Base-by-base conservation (phyloP, 2,329 filamentous ascomycete genomes). In the Thelonectria blattea region DNA sequence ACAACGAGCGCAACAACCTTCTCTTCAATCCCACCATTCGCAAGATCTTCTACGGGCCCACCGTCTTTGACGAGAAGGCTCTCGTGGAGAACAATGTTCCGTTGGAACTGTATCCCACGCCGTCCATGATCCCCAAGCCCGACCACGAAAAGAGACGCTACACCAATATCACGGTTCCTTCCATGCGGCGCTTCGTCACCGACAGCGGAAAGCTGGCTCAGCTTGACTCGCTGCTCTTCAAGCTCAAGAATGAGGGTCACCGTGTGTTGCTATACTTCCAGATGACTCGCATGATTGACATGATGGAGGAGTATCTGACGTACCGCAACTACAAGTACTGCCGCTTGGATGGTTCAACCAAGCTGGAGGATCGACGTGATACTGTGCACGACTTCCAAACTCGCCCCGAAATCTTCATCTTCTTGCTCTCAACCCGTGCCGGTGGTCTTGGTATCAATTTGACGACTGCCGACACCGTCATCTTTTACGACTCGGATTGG, bases 291-390 rank as follows among this genome's bases (percentile, higher is more conserved):
- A 99, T 99, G 95, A 98, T 99, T 73, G 94, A 99, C 75, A 82
- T 99, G 62, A 98, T 98, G 91, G 95, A 99, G 76, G 95, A 99
- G 78, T 99, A 98, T 71, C 83, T 99, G 60, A 98, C 95, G 0
- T 98, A 98, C 80, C 92, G 95, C 75, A 97, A 98, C 79, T 98
- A 97, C 88, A 97, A 96, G 78, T 99, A 97, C 79, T 96, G 94
- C 72, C 91, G 95, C 61, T 85, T 99, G 46, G 95, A 99, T 72
- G 95, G 95, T 73, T 97, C 93, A 17, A 99, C 95, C 45, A 99
- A 98, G 76, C 85, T 99, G 52, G 95, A 99, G 76, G 95, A 99
- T 75, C 88, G 95, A 76, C 90, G 95, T 74, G 95, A 99, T 73
- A 98, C 95, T 0, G 95, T 99, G 24, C 87, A 93, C 50, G 94